A percentile compares a stretch with the other conserved stretches of the same genome.
phyloP scores from a whole-genome alignment of 1,284 basidiomycete genomes.

The Ceratobasidium papillatum region DNA sequence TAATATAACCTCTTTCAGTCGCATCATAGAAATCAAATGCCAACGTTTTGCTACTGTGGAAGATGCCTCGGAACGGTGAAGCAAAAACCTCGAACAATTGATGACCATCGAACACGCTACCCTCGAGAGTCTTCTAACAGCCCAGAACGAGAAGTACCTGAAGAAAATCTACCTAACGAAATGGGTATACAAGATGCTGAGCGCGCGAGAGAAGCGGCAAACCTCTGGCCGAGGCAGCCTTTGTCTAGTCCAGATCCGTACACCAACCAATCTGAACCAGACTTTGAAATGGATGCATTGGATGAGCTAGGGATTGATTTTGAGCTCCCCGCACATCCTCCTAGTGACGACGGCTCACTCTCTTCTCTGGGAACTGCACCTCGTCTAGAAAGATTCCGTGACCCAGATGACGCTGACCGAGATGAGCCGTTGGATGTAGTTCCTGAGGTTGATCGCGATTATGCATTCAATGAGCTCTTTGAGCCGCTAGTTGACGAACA shows the following conservation, averaged over 20 bases:
- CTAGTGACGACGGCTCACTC: no score
- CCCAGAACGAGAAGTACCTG: background rate
- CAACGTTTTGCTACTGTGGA: background rate
- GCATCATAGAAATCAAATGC: background rate
- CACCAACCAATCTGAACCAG: no score
- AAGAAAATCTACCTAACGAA: background rate
- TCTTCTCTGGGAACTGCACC: background rate
- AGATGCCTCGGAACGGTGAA: background rate
- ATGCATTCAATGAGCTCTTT: constrained; percentile 3
- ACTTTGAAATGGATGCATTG: no score
- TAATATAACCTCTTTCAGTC: no score
- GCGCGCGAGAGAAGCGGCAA: no score
- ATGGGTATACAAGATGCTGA: no score
- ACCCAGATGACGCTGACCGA: no score
- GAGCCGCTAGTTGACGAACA: background rate
- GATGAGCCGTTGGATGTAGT: background rate
- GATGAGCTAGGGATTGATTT: no score
- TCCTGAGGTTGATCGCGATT: background rate
- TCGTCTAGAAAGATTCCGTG: background rate
- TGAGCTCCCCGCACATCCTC: no score
- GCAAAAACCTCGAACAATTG: background rate
- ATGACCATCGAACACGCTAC: background rate
- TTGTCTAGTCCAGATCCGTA: no score
- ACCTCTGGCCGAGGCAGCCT: no score
- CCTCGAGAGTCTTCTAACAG: background rate